Base-by-base conservation (phyloP, 345 rosid genomes). In the Cochlearia excelsa region DNA sequence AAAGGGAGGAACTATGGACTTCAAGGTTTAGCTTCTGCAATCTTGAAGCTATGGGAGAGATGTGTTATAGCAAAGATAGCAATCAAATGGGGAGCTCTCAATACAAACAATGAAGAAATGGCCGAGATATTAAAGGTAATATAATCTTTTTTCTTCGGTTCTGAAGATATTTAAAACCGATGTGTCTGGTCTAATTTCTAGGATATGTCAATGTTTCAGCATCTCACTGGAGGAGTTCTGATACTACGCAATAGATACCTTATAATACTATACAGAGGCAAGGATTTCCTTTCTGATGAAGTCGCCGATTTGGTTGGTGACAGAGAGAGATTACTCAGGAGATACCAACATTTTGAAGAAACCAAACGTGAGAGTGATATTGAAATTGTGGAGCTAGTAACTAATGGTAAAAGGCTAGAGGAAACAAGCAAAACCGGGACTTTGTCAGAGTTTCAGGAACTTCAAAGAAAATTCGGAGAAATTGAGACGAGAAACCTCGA, bases 11-110 rank as follows among this genome's bases (percentile, higher is more conserved):
- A 90, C 77, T 73, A 81, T 56, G 67, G 73, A 46, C 90, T 86
- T 78, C 92, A 86, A 73, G 97, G 97, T 38, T 71, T 90, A 67
- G 95, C 95, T 68, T 77, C 77, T 73, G 88, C 95, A 9, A 83
- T 90, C 45, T 52, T 79, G 66, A 86, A 83, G 69, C 68, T 90
- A 68, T 90, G 97, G 97, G 80, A 86, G 75, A 90, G 69, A 54
- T 71, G 85, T 79, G 61, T 70, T 51, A 79, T 90, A 41, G 92
- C 82, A 50, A 90, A 90, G 78, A 80, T 90, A 74, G 82, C 93
- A 23, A 79, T 90, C 70, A 90, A 90, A 74, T 83, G 93, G 97
- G 97, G 95, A 51, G 68, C 77, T 67, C 79, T 72, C 16, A 86
- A 86, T 66, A 79, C 85, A 9, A 72, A 75, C 80, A 86, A 84